These are phyloP conservation scores for Stenocarpella maydis DNA, from an alignment of 2,329 filamentous ascomycete species.

Conservation along the genomic window DNA sequence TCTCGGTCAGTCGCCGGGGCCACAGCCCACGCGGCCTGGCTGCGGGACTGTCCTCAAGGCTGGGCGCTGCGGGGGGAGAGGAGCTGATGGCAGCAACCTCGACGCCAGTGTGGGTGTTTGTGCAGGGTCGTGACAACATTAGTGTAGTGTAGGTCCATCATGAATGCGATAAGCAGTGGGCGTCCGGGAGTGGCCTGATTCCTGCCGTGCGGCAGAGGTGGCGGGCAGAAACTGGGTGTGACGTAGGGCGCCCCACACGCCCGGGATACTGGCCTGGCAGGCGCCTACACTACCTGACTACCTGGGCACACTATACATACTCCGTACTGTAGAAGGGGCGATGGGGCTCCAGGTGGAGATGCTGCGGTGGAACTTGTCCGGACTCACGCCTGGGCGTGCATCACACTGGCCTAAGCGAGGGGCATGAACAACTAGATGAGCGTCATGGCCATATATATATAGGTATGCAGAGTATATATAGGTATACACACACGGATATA, in stretches of 20 bases:
- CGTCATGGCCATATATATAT: not conserved
- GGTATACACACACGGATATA: no score
- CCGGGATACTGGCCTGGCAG: no score
- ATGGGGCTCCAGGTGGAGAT: no score
- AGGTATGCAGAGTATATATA: no score
- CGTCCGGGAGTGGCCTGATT: not conserved
- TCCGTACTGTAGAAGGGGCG: no score
- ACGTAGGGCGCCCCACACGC: constrained; percentile 6
- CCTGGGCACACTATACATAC: no score
- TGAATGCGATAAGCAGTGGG: not conserved
- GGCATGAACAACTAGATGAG: no score
- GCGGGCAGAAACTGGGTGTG: not conserved
- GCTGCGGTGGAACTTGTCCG: no score
- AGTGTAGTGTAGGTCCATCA: no score
- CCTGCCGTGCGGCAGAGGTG: not conserved
- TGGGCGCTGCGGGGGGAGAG: not conserved
- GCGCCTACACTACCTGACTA: no score
- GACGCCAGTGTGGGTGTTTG: not conserved
- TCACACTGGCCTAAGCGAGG: not conserved
- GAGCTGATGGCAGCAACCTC: no score
- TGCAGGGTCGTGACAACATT: not conserved
- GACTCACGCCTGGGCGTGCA: not conserved
- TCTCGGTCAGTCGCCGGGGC: constrained; percentile 9
- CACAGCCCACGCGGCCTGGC: not conserved
- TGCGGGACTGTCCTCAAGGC: not conserved